Base-by-base conservation (phyloP, 371 early-diverging fungal species). In the Mucor mucedo region DNA sequence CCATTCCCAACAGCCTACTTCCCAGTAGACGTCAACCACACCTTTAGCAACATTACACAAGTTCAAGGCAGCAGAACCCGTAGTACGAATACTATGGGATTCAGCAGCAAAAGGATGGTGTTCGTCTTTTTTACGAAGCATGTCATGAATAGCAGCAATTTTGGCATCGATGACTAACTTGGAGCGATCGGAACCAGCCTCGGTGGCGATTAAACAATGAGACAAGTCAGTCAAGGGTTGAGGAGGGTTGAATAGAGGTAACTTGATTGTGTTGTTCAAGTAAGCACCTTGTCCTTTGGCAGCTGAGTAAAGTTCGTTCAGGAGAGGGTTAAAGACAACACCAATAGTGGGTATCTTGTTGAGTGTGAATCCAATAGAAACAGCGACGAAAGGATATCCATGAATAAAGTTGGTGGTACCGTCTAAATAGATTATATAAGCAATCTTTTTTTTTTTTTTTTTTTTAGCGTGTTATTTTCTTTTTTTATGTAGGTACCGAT, bases 361-460 rank as follows among this genome's bases (percentile, higher is more conserved):
- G 58, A 93, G 76, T 5, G 91, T 83, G 53, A 97, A 67, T 3
- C 89, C 96, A 64, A 97, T 93, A 28, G 92, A 93, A 55, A 95
- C 86, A 58, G 91, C 89, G 9, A 92, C 91, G 72, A 87, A 93
- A 4, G 95, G 98, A 67, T 93, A 92, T 5, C 91, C 91, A 63
- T 94, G 93, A 41, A 92, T 90, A 79, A 96, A 97, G 77, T 96
- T 95, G 65, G 92, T 92, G 2, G 95, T 94, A 52, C 95, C 89
- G 77, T 95, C 91, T 87, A 21, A 21, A 21, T 21, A 21, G 28
- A 39, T 47, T 66, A 53, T 28, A 32, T 48, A 49, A 49, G 30
- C 60, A 27, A 47, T 21, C 5, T 52, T 52, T 29, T 52, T 52
- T 8, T 3, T 52, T 33, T 28, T 52, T 52, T 29, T 52, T 52